Evolutionary conservation across 2,329 filamentous ascomycete species (phyloP).

Genomic region (Fusarium sp.): DNA sequence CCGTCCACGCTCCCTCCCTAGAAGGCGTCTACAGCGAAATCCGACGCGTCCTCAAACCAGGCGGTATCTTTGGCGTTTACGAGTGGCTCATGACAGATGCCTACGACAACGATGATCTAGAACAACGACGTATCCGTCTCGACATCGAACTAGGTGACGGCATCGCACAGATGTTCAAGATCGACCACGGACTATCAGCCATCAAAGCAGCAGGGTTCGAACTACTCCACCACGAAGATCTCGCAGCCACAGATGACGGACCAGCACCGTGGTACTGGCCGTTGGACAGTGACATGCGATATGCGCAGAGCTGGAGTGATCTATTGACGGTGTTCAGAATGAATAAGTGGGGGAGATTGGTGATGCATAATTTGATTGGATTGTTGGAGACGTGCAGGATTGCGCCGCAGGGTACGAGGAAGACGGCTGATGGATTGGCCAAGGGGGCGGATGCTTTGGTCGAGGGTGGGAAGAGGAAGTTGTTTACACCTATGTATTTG

Average conservation of each 20-base stretch:
- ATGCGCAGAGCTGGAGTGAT: slow-evolving; percentile 79
- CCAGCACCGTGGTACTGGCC: slow-evolving; percentile 91
- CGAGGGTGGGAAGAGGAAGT: slow-evolving; percentile 81
- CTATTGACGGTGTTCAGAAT: slow-evolving; percentile 82
- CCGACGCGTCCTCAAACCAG: slow-evolving; percentile 95
- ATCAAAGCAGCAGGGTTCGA: slow-evolving; percentile 88
- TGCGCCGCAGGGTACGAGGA: slow-evolving; percentile 82
- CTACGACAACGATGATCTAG: slow-evolving; percentile 88
- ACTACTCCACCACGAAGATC: slow-evolving; percentile 66
- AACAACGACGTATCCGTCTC: slow-evolving; percentile 89
- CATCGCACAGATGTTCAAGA: slow-evolving; percentile 96
- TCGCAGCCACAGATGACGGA: slow-evolving; percentile 62
- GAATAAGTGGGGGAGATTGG: slow-evolving; percentile 79
- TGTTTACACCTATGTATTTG: slow-evolving; percentile 96
- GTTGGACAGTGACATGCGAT: slow-evolving; percentile 77
- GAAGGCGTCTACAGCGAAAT: slow-evolving; percentile 95
- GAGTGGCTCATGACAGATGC: slow-evolving; percentile 99
- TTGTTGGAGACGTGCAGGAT: slow-evolving; percentile 76
- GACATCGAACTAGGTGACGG: slow-evolving; percentile 96
- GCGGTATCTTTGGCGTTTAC: slow-evolving; percentile 95
- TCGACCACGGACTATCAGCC: slow-evolving; percentile 82
- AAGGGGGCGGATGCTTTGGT: slow-evolving; percentile 83
- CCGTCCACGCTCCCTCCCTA: slow-evolving; percentile 90
- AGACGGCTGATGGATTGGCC: slow-evolving; percentile 86
- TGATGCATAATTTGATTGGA: slow-evolving; percentile 79